These are phyloP conservation scores for Ceraceosorus bombacis DNA, from an alignment of 1,284 basidiomycete genomes.

Conservation along the genomic window DNA sequence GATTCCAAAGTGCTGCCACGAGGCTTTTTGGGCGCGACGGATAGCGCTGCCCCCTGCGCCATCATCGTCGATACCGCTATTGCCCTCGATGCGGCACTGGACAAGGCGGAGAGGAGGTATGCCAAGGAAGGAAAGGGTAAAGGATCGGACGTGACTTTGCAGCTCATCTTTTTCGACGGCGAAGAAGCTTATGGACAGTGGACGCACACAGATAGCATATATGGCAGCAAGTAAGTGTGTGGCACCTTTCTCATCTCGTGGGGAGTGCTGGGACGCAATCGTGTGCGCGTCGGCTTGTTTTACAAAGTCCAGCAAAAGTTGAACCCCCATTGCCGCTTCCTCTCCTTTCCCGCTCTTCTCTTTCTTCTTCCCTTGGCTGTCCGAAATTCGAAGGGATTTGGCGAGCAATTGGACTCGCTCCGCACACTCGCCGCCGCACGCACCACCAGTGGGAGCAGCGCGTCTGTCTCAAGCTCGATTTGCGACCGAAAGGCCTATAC, in stretches of 20 bases:
- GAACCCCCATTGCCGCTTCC: background rate
- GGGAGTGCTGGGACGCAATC: background rate
- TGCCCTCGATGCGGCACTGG: conserved; percentile 36
- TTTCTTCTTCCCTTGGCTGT: too few species aligned
- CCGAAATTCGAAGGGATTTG: background rate
- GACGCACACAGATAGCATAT: conserved; percentile 83
- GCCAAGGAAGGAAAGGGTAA: background rate
- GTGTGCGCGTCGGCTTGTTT: background rate
- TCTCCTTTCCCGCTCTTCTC: background rate
- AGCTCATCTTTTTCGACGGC: conserved; percentile 95
- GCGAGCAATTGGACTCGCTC: background rate
- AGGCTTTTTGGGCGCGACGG: conserved; percentile 85
- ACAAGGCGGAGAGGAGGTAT: conserved; percentile 17
- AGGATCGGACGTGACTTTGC: conserved; percentile 72
- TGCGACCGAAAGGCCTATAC: conserved; percentile 5
- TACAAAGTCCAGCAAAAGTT: too few species aligned
- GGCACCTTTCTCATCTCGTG: background rate
- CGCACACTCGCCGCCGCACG: background rate
- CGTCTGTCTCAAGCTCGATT: background rate
- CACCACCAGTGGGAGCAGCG: background rate
- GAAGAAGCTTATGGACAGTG: conserved; percentile 91
- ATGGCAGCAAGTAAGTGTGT: conserved; percentile 69
- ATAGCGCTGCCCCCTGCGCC: conserved; percentile 91
- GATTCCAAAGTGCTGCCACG: conserved; percentile 79
- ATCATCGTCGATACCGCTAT: conserved; percentile 53